These are phyloP conservation scores for Polyplosphaeria fusca DNA, from an alignment of 495 filamentous ascomycete genomes.

Conservation along the genomic window DNA sequence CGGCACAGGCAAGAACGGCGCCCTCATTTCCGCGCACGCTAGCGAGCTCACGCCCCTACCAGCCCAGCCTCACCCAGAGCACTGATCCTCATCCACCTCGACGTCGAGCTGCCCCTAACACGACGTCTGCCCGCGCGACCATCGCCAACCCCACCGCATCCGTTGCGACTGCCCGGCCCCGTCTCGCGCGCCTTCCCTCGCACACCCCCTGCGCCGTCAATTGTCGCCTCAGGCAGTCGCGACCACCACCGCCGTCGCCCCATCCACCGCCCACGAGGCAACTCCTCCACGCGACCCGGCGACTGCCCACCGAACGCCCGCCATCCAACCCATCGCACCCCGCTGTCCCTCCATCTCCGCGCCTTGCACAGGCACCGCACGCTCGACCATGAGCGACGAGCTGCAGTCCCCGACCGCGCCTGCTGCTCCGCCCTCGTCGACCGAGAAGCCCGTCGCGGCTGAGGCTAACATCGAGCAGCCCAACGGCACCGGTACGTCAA, in stretches of 20 bases:
- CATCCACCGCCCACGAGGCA: conserved; percentile 20
- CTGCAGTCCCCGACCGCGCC: conserved; percentile 41
- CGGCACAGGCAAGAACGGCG: neutral
- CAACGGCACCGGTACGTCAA: conserved; percentile 30
- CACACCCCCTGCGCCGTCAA: neutral
- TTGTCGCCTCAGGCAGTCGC: neutral
- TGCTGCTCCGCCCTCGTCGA: conserved; percentile 10
- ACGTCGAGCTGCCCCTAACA: conserved; percentile 16
- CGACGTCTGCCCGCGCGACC: conserved; percentile 1
- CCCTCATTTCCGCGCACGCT: conserved; percentile 25
- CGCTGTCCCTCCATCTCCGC: neutral
- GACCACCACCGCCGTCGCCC: neutral
- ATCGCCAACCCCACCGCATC: conserved; percentile 1
- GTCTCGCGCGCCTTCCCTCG: conserved; percentile 14
- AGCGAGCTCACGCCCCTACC: conserved; percentile 10
- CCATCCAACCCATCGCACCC: neutral
- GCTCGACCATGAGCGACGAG: conserved; percentile 52
- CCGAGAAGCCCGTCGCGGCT: conserved; percentile 32
- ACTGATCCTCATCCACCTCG: neutral
- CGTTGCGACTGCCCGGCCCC: conserved; percentile 5
- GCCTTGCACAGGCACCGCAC: conserved; percentile 14
- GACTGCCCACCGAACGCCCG: conserved; percentile 28
- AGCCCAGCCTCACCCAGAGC: conserved; percentile 12
- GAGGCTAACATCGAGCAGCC: conserved; percentile 13
- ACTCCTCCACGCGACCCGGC: conserved; percentile 33